Evolutionary conservation across 2,329 filamentous ascomycete genomes (phyloP), one percentile per base, ranked within the genome.

Genomic region (Pseudocercospora fijiensis): DNA sequence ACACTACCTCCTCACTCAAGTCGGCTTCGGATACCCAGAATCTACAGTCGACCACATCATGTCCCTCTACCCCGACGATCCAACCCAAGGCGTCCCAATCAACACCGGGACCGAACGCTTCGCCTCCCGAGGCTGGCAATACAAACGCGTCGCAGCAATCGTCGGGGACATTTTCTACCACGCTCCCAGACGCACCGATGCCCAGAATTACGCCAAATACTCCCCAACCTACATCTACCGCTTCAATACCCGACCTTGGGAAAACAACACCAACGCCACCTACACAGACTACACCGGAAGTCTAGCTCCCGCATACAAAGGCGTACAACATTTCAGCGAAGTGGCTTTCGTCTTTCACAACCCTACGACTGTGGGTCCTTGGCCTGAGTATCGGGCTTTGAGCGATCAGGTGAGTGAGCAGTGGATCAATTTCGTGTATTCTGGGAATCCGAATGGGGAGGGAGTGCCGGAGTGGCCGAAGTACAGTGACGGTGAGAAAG

Each of bases 191-290:
- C 80, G 86, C 16, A 76, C 80, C 28, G 82, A 83, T 9, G 83
- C 81, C 63, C 76, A 84, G 67, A 75, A 78, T 1, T 86, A 83
- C 80, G 76, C 83, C 10, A 75, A 75, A 11, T 73, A 77, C 41
- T 76, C 84, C 2, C 78, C 82, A 5, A 83, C 84, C 4, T 88
- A 86, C 77, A 84, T 82, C 71, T 88, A 87, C 76, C 82, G 84
- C 51, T 89, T 88, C 78, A 86, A 88, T 70, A 84, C 84, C 10
- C 74, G 82, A 13, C 75, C 81, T 0, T 78, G 79, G 8, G 81
- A 83, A 13, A 66, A 65, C 24, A 63, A 59, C 22, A 60, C 64
- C 24, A 59, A 65, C 13, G 60, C 63, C 11, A 61, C 58, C 11
- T 51, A 45, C 16, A 57, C 45, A 9, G 59, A 65, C 16, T 58